phyloP scores from a whole-genome alignment of 108 stramenopile genomes.

The Discostella stelligeroides region DNA sequence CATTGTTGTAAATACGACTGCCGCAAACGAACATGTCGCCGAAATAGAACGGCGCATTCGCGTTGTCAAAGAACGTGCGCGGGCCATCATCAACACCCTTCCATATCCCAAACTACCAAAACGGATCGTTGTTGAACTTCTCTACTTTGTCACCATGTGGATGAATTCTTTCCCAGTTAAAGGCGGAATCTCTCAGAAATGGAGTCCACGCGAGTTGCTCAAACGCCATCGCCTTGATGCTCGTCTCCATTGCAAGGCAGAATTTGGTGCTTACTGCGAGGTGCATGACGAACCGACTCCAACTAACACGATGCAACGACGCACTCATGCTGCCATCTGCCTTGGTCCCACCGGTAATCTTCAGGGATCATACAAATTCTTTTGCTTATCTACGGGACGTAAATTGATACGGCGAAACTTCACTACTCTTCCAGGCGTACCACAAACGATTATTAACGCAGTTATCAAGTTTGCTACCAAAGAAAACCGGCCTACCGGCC shows the following conservation, averaged over 20 bases:
- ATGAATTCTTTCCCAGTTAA: slow-evolving; percentile 43
- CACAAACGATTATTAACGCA: too few relatives aligned
- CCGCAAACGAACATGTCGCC: slow-evolving; percentile 19
- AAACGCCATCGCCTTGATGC: not conserved
- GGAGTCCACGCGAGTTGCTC: slow-evolving; percentile 27
- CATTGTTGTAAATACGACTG: slow-evolving; percentile 16
- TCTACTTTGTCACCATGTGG: slow-evolving; percentile 17
- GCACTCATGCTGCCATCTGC: slow-evolving; percentile 4
- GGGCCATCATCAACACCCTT: slow-evolving; percentile 29
- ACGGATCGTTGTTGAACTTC: slow-evolving; percentile 23
- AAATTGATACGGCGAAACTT: slow-evolving; percentile 16
- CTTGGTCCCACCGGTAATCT: slow-evolving; percentile 44
- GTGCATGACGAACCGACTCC: not conserved
- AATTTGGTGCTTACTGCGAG: slow-evolving; percentile 15
- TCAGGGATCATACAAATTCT: slow-evolving; percentile 53
- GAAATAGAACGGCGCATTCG: too few relatives aligned
- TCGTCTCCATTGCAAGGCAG: not conserved
- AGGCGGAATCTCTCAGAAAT: slow-evolving; percentile 39
- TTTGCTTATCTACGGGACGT: slow-evolving; percentile 30
- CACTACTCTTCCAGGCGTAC: not conserved
- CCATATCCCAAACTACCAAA: slow-evolving; percentile 37
- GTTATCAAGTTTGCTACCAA: too few relatives aligned
- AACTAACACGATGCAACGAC: not conserved
- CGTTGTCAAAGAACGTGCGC: slow-evolving; percentile 40
- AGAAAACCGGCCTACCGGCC: too few relatives aligned